These are phyloP conservation scores for Musa acuminata DNA, from an alignment of 176 grass and related monocot species.

Conservation along the genomic window DNA sequence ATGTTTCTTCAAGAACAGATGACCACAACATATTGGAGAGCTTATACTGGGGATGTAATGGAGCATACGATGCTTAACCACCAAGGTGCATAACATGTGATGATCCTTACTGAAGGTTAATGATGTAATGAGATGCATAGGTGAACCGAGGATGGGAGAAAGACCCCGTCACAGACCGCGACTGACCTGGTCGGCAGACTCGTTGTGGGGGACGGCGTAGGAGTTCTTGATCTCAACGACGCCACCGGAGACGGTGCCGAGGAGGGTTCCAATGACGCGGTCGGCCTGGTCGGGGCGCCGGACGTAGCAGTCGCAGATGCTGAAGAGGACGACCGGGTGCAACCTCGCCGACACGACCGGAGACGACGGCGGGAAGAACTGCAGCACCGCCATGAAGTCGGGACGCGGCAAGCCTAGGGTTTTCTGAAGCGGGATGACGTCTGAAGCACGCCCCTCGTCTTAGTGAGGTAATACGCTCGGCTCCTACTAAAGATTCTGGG, in stretches of 20 bases:
- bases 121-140: too few species aligned
- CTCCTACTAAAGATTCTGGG: too few species aligned
- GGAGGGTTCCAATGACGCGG: constrained; percentile 94
- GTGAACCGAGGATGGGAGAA: too few species aligned
- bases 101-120: too few species aligned
- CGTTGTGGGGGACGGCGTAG: constrained; percentile 84
- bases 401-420: not conserved
- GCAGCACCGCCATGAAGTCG: constrained; percentile 24
- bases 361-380: constrained; percentile 21
- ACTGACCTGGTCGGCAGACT: constrained; percentile 91
- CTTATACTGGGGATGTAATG: too few species aligned
- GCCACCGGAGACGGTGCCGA: constrained; percentile 76
- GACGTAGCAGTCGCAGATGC: constrained; percentile 80
- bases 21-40: too few species aligned
- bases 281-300: constrained; percentile 85
- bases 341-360: constrained; percentile 36
- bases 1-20: too few species aligned
- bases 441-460: too few species aligned
- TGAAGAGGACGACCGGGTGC: constrained; percentile 76
- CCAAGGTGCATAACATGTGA: too few species aligned
- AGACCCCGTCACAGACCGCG: too few species aligned
- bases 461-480: too few species aligned
- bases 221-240: constrained; percentile 86
- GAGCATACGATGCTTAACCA: too few species aligned
- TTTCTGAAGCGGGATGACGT: not conserved